Evolutionary conservation across 2,329 filamentous ascomycete species (phyloP).

Genomic region (Botryotinia narcissicola): DNA sequence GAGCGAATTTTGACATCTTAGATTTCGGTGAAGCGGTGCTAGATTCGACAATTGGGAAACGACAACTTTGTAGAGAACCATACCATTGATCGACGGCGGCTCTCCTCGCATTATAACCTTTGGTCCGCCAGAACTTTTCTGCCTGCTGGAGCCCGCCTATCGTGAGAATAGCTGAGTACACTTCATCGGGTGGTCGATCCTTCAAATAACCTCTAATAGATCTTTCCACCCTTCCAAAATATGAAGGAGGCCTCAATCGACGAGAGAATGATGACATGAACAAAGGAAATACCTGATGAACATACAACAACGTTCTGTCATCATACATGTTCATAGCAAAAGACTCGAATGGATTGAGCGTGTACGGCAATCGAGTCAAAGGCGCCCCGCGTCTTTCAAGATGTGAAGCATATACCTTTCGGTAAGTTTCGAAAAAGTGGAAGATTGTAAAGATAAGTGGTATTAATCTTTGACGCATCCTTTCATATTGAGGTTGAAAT

Average conservation of each 20-base stretch:
- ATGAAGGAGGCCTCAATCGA: conserved; percentile 60
- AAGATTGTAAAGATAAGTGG: conserved; percentile 64
- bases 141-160: conserved; percentile 62
- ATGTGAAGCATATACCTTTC: conserved; percentile 56
- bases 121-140: conserved; percentile 63
- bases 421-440: conserved; percentile 66
- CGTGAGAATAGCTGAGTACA: conserved; percentile 59
- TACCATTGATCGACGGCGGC: conserved; percentile 61
- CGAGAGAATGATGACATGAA: conserved; percentile 64
- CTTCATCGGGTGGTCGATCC: conserved; percentile 60
- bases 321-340: conserved; percentile 65
- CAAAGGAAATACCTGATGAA: conserved; percentile 63
- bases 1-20: conserved; percentile 48
- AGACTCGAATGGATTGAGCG: conserved; percentile 60
- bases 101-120: conserved; percentile 61
- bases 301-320: conserved; percentile 58
- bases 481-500: conserved; percentile 59
- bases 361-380: conserved; percentile 53
- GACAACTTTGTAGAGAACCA: conserved; percentile 49
- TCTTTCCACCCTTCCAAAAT: conserved; percentile 60
- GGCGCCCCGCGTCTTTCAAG: conserved; percentile 52
- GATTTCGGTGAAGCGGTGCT: conserved; percentile 43
- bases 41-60: conserved; percentile 34
- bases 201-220: conserved; percentile 62
- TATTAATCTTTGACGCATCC: conserved; percentile 63